Base-by-base conservation (phyloP, 257 asterid species). In the Cynanchum wilfordii region DNA sequence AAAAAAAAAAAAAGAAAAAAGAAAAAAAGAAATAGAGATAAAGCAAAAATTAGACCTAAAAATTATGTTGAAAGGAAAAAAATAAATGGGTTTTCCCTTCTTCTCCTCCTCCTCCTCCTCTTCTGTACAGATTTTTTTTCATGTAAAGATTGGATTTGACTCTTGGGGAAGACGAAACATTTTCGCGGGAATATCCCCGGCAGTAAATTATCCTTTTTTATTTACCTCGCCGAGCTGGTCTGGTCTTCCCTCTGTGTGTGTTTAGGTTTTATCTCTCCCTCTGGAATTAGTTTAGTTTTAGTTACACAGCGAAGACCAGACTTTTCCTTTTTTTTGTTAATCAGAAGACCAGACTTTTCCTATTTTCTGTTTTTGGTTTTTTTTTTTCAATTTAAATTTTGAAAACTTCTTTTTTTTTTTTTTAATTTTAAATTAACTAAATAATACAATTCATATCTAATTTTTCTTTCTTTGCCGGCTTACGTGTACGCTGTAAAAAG, bases 291-390 rank as follows among this genome's bases (percentile, higher is more conserved):
- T 30, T 30, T 30, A 30, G 38, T 33, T 33, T 33, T 33, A 33
- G 38, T 49, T 0, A 30, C 66, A 51, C 65, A 63, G 71, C 29
- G 78, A 56, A 68, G 73, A 67, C 60, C 33, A 55, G 40, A 10
- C 29, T 38, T 11, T 30, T 30, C 44, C 45, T 62, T 7, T 20
- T 36, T 25, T 33, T 2, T 30, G 20, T 9, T 16, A n/a, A n/a
- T n/a, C n/a, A n/a, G 78, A 56, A 68, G 73, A 67, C 60, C 33
- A 55, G 40, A 10, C 29, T 38, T 11, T 30, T 30, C 44, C 45
- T 62, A 17, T 20, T 36, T 25, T 33, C 3, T 30, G 20, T 9
- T 16, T 49, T 64, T 30, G 20, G 3, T 16, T 49, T 64, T 8
- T n/a, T 3, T 12, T 62, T 62, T 15, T 70, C 7, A 5, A 54